These are phyloP conservation scores for Chamaecyparis obtusa DNA, from an alignment of 75 land plant species.

Conservation along the genomic window DNA sequence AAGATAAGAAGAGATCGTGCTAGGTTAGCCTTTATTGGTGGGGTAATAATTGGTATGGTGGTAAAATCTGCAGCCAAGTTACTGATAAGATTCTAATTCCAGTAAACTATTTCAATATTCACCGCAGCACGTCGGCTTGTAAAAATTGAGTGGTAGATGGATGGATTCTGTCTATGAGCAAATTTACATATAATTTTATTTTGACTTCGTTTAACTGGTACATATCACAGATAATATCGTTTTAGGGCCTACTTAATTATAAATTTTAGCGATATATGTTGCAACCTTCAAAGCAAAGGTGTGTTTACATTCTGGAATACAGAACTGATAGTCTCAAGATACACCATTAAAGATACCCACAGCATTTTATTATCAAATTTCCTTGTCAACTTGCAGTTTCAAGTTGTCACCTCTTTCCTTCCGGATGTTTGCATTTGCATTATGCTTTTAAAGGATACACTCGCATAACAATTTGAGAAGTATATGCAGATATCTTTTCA, in stretches of 20 bases:
- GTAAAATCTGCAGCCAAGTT: conserved; percentile 3
- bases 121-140: conserved; percentile 12
- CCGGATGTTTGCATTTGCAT: background rate
- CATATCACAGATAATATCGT: background rate
- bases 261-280: background rate
- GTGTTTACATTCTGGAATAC: background rate
- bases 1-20: background rate
- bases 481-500: background rate
- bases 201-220: background rate
- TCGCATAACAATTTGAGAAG: background rate
- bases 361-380: background rate
- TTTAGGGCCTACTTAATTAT: background rate
- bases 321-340: background rate
- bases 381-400: background rate
- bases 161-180: conserved; percentile 1
- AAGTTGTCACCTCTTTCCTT: background rate
- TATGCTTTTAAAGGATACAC: background rate
- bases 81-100: conserved; percentile 1
- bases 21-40: conserved; percentile 7
- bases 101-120: conserved; percentile 5
- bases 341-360: background rate
- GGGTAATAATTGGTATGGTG: conserved; percentile 16
- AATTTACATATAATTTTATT: background rate
- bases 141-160: conserved; percentile 10
- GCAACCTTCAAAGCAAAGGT: conserved; percentile 4